Base-by-base conservation (phyloP, 164 flowering plant genomes). In the Magnolia changhungtana region DNA sequence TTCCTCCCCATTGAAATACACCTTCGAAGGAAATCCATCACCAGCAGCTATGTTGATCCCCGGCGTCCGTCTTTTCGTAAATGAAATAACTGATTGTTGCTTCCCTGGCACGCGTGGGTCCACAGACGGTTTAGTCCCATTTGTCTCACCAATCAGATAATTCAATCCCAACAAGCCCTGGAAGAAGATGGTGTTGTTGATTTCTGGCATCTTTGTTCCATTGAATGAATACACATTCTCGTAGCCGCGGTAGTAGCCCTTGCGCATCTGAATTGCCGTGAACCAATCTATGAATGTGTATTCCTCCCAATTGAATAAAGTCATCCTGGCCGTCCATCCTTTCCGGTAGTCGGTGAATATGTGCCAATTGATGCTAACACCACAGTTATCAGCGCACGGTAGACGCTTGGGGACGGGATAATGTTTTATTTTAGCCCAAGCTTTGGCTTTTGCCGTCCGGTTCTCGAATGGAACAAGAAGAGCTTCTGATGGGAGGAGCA, bases 341-440 rank as follows among this genome's bases (percentile, higher is more conserved):
- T 69, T 79, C 24, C 72, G 85, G 79, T 87, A 90, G 78, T 93
- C 91, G 0, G 90, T 63, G 45, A 78, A 74, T 1, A 93, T 63
- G 70, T 93, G 96, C 98, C 98, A 93, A 74, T 93, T 91, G 69
- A 93, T 79, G 80, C 92, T 91, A 9, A 93, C 91, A 2, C 90
- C 90, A 58, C 96, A 93, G 71, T 89, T 90, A 63, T 93, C 98
- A 1, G 85, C 85, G 61, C 96, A 93, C 0, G 96, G 98, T 50
- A 84, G 14, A 2, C 78, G 85, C 2, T 77, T 77, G 0, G 93
- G 92, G 1, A 88, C 21, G 0, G 74, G 78, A 1, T 7, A 14
- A 72, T 90, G 84, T 65, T 87, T 88, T 18, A 87, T 66, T 8
- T 76, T 73, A 0, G 90, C 90, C 96, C 96, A 93, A 1, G 90